phyloP scores from a whole-genome alignment of 2,329 filamentous ascomycete species.

The Penicillium occitanis region DNA sequence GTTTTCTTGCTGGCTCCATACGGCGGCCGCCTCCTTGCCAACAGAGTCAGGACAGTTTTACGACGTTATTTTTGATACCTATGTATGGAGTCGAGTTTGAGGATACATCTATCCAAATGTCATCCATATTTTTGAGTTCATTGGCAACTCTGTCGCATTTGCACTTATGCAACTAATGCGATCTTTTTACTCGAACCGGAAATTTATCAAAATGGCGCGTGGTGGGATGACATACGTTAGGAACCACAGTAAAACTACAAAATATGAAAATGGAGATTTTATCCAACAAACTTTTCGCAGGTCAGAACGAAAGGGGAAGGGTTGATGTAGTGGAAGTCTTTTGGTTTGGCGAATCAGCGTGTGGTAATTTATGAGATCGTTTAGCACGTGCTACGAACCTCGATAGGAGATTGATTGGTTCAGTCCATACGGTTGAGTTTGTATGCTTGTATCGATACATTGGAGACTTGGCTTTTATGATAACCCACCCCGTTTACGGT shows the following conservation, averaged over 20 bases:
- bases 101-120: neutral
- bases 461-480: neutral
- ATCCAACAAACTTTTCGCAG: neutral
- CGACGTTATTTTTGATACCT: neutral
- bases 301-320: neutral
- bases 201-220: neutral
- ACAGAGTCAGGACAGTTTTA: neutral
- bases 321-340: neutral
- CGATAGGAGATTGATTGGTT: neutral
- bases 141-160: neutral
- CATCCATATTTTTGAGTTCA: neutral
- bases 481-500: too few species aligned
- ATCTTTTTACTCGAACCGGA: neutral
- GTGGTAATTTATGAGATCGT: neutral
- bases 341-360: neutral
- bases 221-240: neutral
- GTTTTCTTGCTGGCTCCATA: neutral
- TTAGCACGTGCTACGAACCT: neutral
- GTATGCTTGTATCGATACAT: neutral
- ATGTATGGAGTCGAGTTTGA: neutral
- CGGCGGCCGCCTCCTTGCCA: neutral
- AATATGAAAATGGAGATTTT: constrained; percentile 5
- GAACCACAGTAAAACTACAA: neutral
- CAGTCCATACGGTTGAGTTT: neutral
- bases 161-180: neutral